Base-by-base conservation (phyloP, 495 filamentous ascomycete species). In the Aspergillus sclerotioniger region DNA sequence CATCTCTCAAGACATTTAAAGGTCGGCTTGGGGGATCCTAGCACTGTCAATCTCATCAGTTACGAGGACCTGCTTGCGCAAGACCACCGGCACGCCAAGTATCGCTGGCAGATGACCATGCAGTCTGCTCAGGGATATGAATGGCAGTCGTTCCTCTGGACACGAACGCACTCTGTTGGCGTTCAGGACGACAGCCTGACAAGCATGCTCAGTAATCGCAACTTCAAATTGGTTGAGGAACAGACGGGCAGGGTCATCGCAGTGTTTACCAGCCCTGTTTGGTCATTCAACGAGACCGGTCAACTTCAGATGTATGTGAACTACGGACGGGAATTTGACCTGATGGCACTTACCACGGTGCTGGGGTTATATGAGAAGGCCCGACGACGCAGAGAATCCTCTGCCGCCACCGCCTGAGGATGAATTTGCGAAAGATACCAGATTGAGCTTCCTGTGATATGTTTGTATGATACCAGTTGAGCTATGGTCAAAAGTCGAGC, bases 201-300 rank as follows among this genome's bases (percentile, higher is more conserved):
- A 10, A 53, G 44, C 10, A 39, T 41, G 17, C 49, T 61, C 17
- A 60, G 58, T 15, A 32, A 21, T 8, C 62, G 60, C 21, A 68
- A 66, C 20, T 61, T 62, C 48, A 75, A 77, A 48, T 54, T 75
- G 12, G 63, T 71, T 17, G 62, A 74, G 19, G 69, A 72, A 37
- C 46, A 58, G 6, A 71, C 33, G 0, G 59, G 58, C 13, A 47
- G 57, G 13, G 45, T 73, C 10, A 51, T 74, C 4, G 73, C 72
- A 0, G 61, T 74, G 9, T 75, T 72, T 28, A 67, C 63, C 2
- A 65, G 62, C 51, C 56, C 51, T 4, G 59, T 64, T 15, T 62
- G 53, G 51, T 58, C 57, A 47, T 52, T 62, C 39, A 62, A 56
- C 28, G 65, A 67, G 50, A 60, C 53, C 39, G 67, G 67, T 19